Evolutionary conservation across 495 filamentous ascomycete species (phyloP).

Genomic region (Oidiodendron maius): DNA sequence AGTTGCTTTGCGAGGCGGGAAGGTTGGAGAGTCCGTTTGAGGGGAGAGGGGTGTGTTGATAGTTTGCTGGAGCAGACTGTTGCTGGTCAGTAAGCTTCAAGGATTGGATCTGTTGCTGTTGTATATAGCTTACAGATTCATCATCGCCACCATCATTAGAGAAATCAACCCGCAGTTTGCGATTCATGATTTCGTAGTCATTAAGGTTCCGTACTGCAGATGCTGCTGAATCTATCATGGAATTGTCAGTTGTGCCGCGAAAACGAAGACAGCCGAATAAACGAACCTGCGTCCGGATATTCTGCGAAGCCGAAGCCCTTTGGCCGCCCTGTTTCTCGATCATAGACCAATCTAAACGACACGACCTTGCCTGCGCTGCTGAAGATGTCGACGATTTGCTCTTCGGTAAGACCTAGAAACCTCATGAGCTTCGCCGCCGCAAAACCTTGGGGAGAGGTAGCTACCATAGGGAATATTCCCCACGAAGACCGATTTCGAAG

Average conservation of each 20-base stretch:
- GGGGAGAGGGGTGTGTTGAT: slow-evolving; percentile 15
- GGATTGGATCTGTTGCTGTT: neutral
- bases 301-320: slow-evolving; percentile 97
- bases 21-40: slow-evolving; percentile 17
- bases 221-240: slow-evolving; percentile 71
- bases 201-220: slow-evolving; percentile 95
- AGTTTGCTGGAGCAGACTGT: slow-evolving; percentile 13
- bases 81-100: neutral
- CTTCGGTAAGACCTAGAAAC: slow-evolving; percentile 70
- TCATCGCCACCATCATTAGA: slow-evolving; percentile 83
- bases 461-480: slow-evolving; percentile 76
- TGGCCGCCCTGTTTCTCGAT: slow-evolving; percentile 88
- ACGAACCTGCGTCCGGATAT: slow-evolving; percentile 66
- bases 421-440: slow-evolving; percentile 6
- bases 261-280: neutral
- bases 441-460: neutral
- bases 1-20: slow-evolving; percentile 18
- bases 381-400: slow-evolving; percentile 89
- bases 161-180: slow-evolving; percentile 91
- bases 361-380: slow-evolving; percentile 79
- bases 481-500: slow-evolving; percentile 65
- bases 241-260: slow-evolving; percentile 2
- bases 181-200: slow-evolving; percentile 91
- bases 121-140: slow-evolving; percentile 28
- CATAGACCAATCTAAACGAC: slow-evolving; percentile 93